Base-by-base conservation (phyloP, 2,329 filamentous ascomycete genomes). In the Teratosphaeria zuluensis region DNA sequence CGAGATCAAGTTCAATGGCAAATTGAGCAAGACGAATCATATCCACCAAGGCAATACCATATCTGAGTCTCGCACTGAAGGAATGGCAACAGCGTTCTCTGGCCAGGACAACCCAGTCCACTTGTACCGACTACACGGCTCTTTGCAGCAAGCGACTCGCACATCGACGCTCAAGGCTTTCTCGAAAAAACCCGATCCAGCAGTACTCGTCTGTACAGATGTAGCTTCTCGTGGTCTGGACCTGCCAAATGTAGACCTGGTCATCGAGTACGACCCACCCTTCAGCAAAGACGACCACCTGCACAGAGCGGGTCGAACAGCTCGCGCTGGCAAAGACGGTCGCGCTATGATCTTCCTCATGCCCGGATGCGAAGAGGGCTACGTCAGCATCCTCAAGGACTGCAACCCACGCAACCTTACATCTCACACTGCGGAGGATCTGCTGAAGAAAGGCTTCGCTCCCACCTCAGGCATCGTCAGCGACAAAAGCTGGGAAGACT, bases 151-250 rank as follows among this genome's bases (percentile, higher is more conserved):
- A 71, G 84, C 89, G 2, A 84, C 92, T 38, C 89, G 94, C 63
- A 96, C 92, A 1, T 84, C 88, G 5, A 96, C 94, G 0, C 83
- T 99, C 14, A 82, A 84, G 48, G 84, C 89, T 2, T 99, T 96
- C 74, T 82, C 88, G 2, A 81, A 81, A 51, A 88, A 85, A 70
- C 84, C 81, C 31, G 83, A 89, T 21, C 87, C 92, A 0, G 87
- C 88, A 0, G 84, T 99, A 3, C 82, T 99, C 16, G 83, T 99
- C 63, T 95, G 92, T 66, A 99, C 94, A 1, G 94, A 99, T 69
- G 94, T 99, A 55, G 90, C 94, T 12, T 94, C 94, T 21, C 90
- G 94, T 70, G 94, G 94, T 77, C 85, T 99, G 51, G 94, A 99
- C 78, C 84, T 99, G 16, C 92, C 92, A 0, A 92, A 94, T 55